Evolutionary conservation across 768 basidiomycete species (phyloP), one percentile per base, ranked within the genome.

Genomic region (Podaxis sp.): DNA sequence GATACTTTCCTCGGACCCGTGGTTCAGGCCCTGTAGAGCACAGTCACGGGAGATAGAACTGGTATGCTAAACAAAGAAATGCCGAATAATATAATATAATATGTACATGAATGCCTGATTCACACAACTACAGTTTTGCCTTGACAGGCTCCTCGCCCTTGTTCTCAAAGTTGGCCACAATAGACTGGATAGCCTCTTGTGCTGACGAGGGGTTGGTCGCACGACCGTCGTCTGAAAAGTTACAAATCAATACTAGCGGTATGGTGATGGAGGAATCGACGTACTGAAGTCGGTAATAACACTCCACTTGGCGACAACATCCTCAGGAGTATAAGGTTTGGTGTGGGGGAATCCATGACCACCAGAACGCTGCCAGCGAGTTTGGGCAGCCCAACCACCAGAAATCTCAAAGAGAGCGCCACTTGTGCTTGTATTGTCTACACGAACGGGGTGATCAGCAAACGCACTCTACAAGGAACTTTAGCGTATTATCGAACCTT

Each of bases 381-480:
- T 88, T 72, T 95, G 86, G 0, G 92, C 92, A 2, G 90, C 89
- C 91, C 94, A 98, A 0, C 96, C 97, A 23, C 91, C 95, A 13
- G 82, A 82, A 42, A 94, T 83, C 72, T 98, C 95, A 71, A 95
- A 95, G 53, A 99, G 70, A 4, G 78, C 76, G 6, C 91, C 91
- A 11, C 88, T 83, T 6, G 85, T 87, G 38, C 86, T 82, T 16
- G 80, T 78, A 66, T 96, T 95, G 57, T 87, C 89, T 82, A 57
- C 14, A 50, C 7, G n/a, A 21, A 52, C 4, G 9, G 25, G 60
- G 37, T 62, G 23, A 23, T 4, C 10, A 10, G 23, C 21, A 21
- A 48, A 14, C 11, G 11, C 14, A 9, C 10, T 35, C 13, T 32
- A 48, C 13, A 18, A 36, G n/a, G 25, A n/a, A 21, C 27, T 9